A percentile compares a stretch with the other conserved stretches of the same genome.
These are phyloP conservation scores for Kappamyces sp. DNA, from an alignment of 192 early-diverging fungal species.

Conservation along the genomic window DNA sequence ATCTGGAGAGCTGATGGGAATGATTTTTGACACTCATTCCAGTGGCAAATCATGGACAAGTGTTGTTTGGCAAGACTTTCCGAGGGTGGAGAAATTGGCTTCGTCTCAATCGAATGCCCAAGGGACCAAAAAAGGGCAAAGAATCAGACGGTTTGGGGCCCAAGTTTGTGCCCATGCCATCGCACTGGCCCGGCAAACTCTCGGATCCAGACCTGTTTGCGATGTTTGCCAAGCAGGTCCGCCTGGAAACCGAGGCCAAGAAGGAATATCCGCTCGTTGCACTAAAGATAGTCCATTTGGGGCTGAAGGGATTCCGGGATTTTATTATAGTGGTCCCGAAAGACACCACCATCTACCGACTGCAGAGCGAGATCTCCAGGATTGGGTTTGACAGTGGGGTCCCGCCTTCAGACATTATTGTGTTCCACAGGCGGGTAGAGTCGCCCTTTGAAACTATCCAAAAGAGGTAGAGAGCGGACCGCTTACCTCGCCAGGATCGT, in stretches of 20 bases:
- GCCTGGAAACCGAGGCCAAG: background rate
- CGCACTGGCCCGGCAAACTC: constrained; percentile 10
- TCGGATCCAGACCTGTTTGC: background rate
- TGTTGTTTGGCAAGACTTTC: no score
- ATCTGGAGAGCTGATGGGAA: no score
- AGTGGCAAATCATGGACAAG: no score
- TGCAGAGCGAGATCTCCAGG: constrained; percentile 6
- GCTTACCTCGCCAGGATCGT: no score
- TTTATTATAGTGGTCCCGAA: constrained; percentile 10
- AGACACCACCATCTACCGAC: constrained; percentile 6
- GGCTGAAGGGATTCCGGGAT: constrained; percentile 3
- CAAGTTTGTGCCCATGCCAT: constrained; percentile 15
- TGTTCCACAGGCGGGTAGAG: background rate
- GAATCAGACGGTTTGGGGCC: background rate
- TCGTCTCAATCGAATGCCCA: no score
- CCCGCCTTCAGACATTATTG: background rate
- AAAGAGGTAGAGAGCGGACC: no score
- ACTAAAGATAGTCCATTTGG: constrained; percentile 3
- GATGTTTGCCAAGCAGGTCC: constrained; percentile 7
- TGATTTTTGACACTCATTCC: no score
- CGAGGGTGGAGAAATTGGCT: no score
- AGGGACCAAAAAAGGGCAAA: constrained; percentile 6
- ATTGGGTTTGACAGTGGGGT: constrained; percentile 7
- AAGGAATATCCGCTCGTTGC: background rate
- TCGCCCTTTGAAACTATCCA: no score